Conservation (phyloP, 306 rosid genomes). For the Herpetospermum pedunculosum region DNA sequence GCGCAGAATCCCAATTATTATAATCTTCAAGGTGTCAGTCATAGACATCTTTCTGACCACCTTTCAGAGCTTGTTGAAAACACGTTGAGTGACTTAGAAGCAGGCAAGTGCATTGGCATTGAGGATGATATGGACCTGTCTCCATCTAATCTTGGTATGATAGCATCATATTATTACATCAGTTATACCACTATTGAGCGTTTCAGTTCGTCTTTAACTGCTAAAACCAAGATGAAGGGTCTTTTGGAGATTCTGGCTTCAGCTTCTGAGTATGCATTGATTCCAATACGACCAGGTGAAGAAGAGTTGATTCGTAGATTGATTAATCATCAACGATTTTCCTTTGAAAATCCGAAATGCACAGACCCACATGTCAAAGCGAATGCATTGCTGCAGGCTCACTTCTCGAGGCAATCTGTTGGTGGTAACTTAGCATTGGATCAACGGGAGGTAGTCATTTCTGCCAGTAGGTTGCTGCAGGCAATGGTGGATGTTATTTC, state of each 20-base stretch:
- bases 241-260: slow-evolving; percentile 73
- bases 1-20: slow-evolving; percentile 90
- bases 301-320: slow-evolving; percentile 72
- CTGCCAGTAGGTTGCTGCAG: slow-evolving; percentile 73
- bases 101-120: slow-evolving; percentile 61
- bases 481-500: slow-evolving; percentile 94
- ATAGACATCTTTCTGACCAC: slow-evolving; percentile 85
- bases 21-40: slow-evolving; percentile 93
- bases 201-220: slow-evolving; percentile 65
- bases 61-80: slow-evolving; percentile 86
- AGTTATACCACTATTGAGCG: slow-evolving; percentile 86
- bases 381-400: slow-evolving; percentile 86
- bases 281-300: slow-evolving; percentile 90
- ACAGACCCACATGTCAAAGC: slow-evolving; percentile 84
- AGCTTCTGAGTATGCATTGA: slow-evolving; percentile 75
- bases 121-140: slow-evolving; percentile 81
- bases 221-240: slow-evolving; percentile 89
- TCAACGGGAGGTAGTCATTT: slow-evolving; percentile 78
- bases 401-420: slow-evolving; percentile 70
- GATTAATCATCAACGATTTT: slow-evolving; percentile 84
- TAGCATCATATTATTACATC: slow-evolving; percentile 79
- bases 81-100: slow-evolving; percentile 71
- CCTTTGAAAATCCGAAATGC: slow-evolving; percentile 65
- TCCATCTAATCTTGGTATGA: slow-evolving; percentile 80
- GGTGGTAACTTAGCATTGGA: slow-evolving; percentile 77